A percentile compares a stretch with the other conserved stretches of the same genome.
These are phyloP conservation scores for Fusarium sp. DNA, from an alignment of 2,329 filamentous ascomycete species.

Conservation along the genomic window DNA sequence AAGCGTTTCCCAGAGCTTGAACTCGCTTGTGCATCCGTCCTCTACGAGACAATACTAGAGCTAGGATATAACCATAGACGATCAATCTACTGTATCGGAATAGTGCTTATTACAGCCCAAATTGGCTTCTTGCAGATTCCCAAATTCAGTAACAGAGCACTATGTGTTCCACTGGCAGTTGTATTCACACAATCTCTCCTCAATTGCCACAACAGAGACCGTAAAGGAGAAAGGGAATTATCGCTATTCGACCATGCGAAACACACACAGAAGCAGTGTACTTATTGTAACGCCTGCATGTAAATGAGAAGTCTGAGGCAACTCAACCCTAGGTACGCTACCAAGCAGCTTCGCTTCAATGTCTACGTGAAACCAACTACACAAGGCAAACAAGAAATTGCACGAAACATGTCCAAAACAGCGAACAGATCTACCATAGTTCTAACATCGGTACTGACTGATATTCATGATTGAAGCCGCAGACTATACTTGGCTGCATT, in stretches of 20 bases:
- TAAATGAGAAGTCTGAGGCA: not conserved
- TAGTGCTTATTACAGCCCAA: not conserved
- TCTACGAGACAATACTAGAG: not conserved
- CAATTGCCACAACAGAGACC: not conserved
- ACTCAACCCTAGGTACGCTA: not conserved
- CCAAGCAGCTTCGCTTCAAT: not conserved
- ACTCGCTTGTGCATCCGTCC: not conserved
- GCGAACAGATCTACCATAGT: not conserved
- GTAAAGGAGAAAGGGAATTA: not conserved
- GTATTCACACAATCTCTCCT: not conserved
- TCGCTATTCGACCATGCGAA: not conserved
- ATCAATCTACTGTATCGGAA: not conserved
- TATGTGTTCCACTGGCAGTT: not conserved
- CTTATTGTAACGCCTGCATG: not conserved
- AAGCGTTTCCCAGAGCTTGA: not conserved
- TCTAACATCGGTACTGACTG: not conserved
- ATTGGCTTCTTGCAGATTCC: not conserved
- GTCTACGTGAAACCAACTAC: not conserved
- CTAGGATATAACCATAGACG: not conserved
- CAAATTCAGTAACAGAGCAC: not conserved
- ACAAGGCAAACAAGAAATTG: not conserved
- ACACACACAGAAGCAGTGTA: not conserved
- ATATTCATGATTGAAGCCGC: not conserved
- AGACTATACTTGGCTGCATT: not conserved
- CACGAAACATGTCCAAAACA: not conserved